Conservation (phyloP, 164 flowering plant species). For the Chloranthus sessilifolius region DNA sequence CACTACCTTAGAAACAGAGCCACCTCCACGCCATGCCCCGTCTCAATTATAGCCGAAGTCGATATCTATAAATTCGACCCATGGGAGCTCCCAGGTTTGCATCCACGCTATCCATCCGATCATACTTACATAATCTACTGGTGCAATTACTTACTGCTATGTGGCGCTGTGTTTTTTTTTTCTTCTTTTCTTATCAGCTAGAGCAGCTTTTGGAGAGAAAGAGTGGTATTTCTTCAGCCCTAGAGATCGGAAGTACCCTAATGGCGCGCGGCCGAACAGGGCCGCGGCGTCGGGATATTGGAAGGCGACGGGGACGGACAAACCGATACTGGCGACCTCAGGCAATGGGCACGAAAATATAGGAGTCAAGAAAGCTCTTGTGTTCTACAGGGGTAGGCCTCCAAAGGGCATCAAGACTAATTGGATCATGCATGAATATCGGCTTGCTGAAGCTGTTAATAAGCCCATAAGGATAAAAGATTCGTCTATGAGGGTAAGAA, state of each 20-base stretch:
- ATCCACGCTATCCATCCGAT: no score
- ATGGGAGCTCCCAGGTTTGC: conserved; percentile 42
- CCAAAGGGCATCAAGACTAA: conserved; percentile 47
- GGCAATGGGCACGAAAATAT: conserved; percentile 15
- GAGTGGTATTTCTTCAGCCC: conserved; percentile 64
- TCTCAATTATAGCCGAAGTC: conserved; percentile 38
- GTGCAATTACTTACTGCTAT: no score
- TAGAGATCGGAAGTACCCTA: conserved; percentile 52
- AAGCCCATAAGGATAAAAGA: conserved; percentile 15
- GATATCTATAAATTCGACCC: conserved; percentile 53
- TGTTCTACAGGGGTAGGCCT: conserved; percentile 49
- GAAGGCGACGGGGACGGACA: conserved; percentile 61
- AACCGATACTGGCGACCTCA: conserved; percentile 18
- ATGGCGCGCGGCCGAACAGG: conserved; percentile 53
- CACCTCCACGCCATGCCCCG: conserved; percentile 27
- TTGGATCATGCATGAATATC: conserved; percentile 65
- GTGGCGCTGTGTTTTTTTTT: no score
- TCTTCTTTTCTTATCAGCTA: no score
- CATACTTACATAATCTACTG: not conserved
- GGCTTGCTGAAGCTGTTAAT: conserved; percentile 21
- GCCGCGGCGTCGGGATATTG: conserved; percentile 52
- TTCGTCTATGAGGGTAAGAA: conserved; percentile 29
- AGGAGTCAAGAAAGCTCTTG: conserved; percentile 55
- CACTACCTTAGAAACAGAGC: conserved; percentile 38
- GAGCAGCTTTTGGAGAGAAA: conserved; percentile 42